phyloP scores from a whole-genome alignment of 1,284 basidiomycete genomes.

The Abortiporus biennis region DNA sequence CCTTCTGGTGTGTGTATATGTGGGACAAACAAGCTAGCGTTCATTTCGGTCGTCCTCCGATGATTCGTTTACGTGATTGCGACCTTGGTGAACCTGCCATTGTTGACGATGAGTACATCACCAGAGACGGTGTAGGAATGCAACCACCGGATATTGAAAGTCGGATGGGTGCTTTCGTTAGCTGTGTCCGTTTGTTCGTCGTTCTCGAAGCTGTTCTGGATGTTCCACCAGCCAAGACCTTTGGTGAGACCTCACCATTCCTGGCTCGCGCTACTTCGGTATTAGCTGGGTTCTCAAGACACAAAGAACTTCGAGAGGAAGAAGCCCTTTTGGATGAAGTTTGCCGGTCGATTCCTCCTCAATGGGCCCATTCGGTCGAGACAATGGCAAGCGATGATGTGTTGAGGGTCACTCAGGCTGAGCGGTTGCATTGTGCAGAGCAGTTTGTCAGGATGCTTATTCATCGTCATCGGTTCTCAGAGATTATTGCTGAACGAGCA shows the following conservation, averaged over 20 bases:
- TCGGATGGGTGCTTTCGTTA: constrained; percentile 76
- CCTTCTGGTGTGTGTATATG: constrained; percentile 90
- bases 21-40: constrained; percentile 88
- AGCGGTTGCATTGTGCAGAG: constrained; percentile 78
- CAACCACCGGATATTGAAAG: constrained; percentile 55
- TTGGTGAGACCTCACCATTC: constrained; percentile 52
- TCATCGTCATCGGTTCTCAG: constrained; percentile 69
- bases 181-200: constrained; percentile 70
- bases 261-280: constrained; percentile 51
- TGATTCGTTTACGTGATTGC: constrained; percentile 81
- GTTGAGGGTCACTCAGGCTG: constrained; percentile 81
- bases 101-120: constrained; percentile 86
- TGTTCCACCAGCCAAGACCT: constrained; percentile 58
- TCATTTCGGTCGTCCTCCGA: constrained; percentile 81
- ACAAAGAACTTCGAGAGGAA: constrained; percentile 71
- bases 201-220: constrained; percentile 79
- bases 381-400: constrained; percentile 82
- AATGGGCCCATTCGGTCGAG: constrained; percentile 77
- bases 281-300: constrained; percentile 45
- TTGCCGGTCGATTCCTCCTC: constrained; percentile 59
- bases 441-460: constrained; percentile 81
- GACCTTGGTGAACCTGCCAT: constrained; percentile 79
- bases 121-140: constrained; percentile 59
- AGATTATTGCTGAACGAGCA: constrained; percentile 59
- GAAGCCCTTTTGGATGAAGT: constrained; percentile 79